Percentiles rank a stretch among this genome's conserved stretches.
phyloP scores from a whole-genome alignment of 208 protist species.

The Strigomonas culicis region DNA sequence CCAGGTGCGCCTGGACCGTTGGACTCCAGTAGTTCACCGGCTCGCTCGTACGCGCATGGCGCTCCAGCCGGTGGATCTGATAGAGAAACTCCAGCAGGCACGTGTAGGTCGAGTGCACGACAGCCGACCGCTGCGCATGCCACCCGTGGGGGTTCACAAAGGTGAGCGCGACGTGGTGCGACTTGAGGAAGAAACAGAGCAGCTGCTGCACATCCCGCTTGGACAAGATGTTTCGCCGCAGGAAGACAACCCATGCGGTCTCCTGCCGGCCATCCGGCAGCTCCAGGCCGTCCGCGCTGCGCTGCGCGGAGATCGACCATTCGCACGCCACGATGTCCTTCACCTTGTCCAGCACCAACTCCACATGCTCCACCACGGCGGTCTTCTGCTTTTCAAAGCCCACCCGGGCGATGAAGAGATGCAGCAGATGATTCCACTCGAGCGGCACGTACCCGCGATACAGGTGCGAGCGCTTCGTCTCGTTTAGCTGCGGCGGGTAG shows the following conservation, averaged over 20 bases:
- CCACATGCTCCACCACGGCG: constrained; percentile 21
- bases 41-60: neutral
- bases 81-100: constrained; percentile 24
- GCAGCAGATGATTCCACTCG: constrained; percentile 10
- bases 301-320: neutral
- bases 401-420: constrained; percentile 24
- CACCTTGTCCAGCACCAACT: constrained; percentile 14
- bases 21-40: neutral
- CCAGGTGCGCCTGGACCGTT: neutral
- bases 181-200: constrained; percentile 34
- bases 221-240: neutral
- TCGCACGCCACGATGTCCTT: constrained; percentile 6
- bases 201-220: constrained; percentile 19
- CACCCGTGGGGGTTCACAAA: constrained; percentile 31
- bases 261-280: no score
- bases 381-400: constrained; percentile 22
- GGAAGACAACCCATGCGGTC: neutral
- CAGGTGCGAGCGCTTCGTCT: neutral
- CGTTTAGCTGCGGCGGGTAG: neutral
- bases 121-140: constrained; percentile 22
- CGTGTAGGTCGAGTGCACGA: constrained; percentile 27
- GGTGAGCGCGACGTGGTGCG: constrained; percentile 10
- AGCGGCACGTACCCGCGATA: constrained; percentile 10
- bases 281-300: neutral
- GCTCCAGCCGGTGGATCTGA: neutral